phyloP scores from a whole-genome alignment of 2,329 filamentous ascomycete genomes.

The Orbilia oligospora region DNA sequence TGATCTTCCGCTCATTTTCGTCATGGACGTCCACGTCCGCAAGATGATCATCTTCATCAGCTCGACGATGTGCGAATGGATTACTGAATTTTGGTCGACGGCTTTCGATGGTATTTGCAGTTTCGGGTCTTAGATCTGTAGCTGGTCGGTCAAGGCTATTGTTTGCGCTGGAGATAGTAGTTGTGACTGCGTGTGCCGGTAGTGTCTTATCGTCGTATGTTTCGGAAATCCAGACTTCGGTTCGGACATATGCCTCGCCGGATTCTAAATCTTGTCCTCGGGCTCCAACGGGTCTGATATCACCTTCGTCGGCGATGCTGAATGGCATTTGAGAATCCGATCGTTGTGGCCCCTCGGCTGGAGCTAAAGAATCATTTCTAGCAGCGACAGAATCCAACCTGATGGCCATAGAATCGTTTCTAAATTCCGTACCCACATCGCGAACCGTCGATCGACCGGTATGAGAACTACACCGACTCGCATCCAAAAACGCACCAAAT shows the following conservation, averaged over 20 bases:
- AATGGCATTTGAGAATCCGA: slow-evolving; percentile 34
- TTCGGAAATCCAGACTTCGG: slow-evolving; percentile 50
- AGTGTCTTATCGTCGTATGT: slow-evolving; percentile 25
- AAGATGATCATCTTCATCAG: slow-evolving; percentile 35
- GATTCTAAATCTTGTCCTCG: slow-evolving; percentile 31
- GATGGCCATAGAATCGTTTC: slow-evolving; percentile 3
- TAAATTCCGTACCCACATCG: slow-evolving; percentile 19
- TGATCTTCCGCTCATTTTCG: slow-evolving; percentile 25
- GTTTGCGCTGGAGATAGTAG: slow-evolving; percentile 18
- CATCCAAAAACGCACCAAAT: slow-evolving; percentile 48
- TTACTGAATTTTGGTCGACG: slow-evolving; percentile 45
- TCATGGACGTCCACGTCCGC: slow-evolving; percentile 24
- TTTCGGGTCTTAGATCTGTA: slow-evolving; percentile 23
- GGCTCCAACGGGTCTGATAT: slow-evolving; percentile 10
- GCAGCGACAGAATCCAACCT: slow-evolving; percentile 18
- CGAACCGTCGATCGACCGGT: slow-evolving; percentile 37
- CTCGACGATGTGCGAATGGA: slow-evolving; percentile 50
- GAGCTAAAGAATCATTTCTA: slow-evolving; percentile 7
- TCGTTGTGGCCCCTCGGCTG: background rate
- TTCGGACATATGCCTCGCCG: slow-evolving; percentile 17
- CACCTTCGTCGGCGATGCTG: slow-evolving; percentile 16
- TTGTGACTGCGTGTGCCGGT: slow-evolving; percentile 38
- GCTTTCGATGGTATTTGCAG: slow-evolving; percentile 36
- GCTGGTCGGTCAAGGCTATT: background rate
- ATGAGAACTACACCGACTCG: slow-evolving; percentile 33